A percentile compares a stretch with the other conserved stretches of the same genome.
These are phyloP conservation scores for Penicillium psychrosexuale DNA, from an alignment of 2,329 filamentous ascomycete species.

Conservation along the genomic window DNA sequence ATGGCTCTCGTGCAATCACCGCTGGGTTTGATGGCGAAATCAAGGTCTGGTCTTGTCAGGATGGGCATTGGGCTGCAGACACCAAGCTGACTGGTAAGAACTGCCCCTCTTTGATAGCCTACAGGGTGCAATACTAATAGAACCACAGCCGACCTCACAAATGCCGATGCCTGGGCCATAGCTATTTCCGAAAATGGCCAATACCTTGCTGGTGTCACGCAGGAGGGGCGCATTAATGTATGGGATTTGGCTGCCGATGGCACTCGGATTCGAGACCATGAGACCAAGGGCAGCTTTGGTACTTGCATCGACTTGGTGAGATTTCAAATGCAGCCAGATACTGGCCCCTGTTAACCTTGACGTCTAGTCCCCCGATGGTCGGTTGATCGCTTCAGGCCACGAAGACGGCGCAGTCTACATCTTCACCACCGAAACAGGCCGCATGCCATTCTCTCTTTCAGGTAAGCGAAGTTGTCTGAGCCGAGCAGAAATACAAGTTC, in stretches of 20 bases:
- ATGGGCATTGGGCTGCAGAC: slow-evolving; percentile 55
- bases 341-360: not conserved
- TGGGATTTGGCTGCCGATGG: slow-evolving; percentile 65
- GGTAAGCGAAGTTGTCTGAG: slow-evolving; percentile 49
- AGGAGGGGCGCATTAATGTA: slow-evolving; percentile 83
- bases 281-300: slow-evolving; percentile 90
- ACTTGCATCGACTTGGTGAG: slow-evolving; percentile 75
- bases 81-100: slow-evolving; percentile 46
- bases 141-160: slow-evolving; percentile 25
- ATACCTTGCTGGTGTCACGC: slow-evolving; percentile 81
- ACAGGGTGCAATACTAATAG: slow-evolving; percentile 3
- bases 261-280: slow-evolving; percentile 74
- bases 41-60: slow-evolving; percentile 70
- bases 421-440: slow-evolving; percentile 87
- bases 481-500: not conserved
- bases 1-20: slow-evolving; percentile 72
- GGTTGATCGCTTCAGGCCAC: slow-evolving; percentile 85
- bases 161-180: slow-evolving; percentile 81
- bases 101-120: not conserved
- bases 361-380: slow-evolving; percentile 65
- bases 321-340: slow-evolving; percentile 5
- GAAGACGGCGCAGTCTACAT: slow-evolving; percentile 90
- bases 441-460: slow-evolving; percentile 79
- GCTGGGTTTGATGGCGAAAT: slow-evolving; percentile 87
- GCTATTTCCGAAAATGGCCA: slow-evolving; percentile 79